Evolutionary conservation across 306 rosid species (phyloP), one percentile per base, ranked within the genome.

Genomic region (Cucurbita argyrosperma): DNA sequence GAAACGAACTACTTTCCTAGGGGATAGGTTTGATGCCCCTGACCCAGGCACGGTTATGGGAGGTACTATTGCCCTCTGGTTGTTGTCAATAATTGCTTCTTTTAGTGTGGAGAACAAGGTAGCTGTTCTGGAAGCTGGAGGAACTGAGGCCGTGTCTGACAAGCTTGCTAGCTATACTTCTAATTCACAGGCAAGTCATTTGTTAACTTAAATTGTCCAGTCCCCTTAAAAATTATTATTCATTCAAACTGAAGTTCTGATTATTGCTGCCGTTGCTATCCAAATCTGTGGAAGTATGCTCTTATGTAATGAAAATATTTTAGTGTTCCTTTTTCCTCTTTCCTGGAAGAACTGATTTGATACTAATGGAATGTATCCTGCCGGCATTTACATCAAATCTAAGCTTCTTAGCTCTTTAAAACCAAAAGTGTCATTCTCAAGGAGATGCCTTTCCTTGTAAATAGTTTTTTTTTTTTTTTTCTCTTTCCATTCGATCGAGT

Each of bases 61-160:
- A 77, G 85, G 88, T 75, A 85, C 94, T 55, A 78, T 88, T 85
- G 84, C 98, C 80, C 85, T 89, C 79, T 94, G 97, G 97, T 82
- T 94, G 81, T 90, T 94, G 76, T 84, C 92, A 60, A 68, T 88
- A 78, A 83, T 94, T 80, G 89, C 88, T 80, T 87, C 96, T 74
- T 84, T 81, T 71, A 81, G 82, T 81, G 59, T 38, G 65, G 86
- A 83, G 71, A 86, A 84, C 85, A 90, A 83, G 83, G 73, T 80
- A 59, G 57, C 66, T 69, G 76, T 94, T 67, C 35, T 84, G 87
- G 96, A 94, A 82, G 97, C 96, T 63, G 95, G 95, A 77, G 97
- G 95, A 76, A 92, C 90, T 58, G 98, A 90, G 74, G 88, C 75
- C 76, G 91, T 94, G 66, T 86, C 78, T 63, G 87, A 85, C 77